These are phyloP conservation scores for Backusella macrospora DNA, from an alignment of 192 early-diverging fungal genomes.

Conservation along the genomic window DNA sequence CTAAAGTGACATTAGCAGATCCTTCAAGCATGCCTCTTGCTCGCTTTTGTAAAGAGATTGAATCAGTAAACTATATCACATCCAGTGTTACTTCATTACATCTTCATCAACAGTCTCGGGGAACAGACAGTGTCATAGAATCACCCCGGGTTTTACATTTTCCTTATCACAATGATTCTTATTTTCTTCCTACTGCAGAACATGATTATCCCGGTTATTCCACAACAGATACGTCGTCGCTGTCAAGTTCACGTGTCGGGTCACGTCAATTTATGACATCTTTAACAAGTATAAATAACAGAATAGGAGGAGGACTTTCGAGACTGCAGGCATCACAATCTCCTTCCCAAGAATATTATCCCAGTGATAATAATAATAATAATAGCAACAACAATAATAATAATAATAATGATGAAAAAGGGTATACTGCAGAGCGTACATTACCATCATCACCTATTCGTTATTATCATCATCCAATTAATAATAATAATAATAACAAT, in stretches of 20 bases:
- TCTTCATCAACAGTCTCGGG: not conserved
- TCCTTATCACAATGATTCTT: slow-evolving; percentile 29
- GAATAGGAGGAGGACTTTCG: not conserved
- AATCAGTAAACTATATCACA: not conserved
- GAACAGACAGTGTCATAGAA: slow-evolving; percentile 16
- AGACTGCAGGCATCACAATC: not conserved
- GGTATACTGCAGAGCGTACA: too few species aligned
- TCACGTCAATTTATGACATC: slow-evolving; percentile 14
- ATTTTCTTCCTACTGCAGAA: slow-evolving; percentile 25
- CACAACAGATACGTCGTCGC: slow-evolving; percentile 1
- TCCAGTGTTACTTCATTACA: not conserved
- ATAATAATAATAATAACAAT: not conserved
- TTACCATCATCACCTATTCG: not conserved
- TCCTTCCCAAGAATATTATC: too few species aligned
- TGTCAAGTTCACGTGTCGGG: not conserved
- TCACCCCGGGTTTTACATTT: slow-evolving; percentile 24
- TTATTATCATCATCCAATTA: too few species aligned
- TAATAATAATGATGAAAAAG: too few species aligned
- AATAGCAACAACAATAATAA: too few species aligned
- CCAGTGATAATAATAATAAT: too few species aligned
- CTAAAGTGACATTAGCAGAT: slow-evolving; percentile 7
- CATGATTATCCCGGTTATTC: slow-evolving; percentile 18
- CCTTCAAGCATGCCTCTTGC: slow-evolving; percentile 13
- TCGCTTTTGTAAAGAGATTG: slow-evolving; percentile 5
- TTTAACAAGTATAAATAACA: not conserved